These are phyloP conservation scores for Chlamydomonas schloesseri DNA, from an alignment of 139 green algal genomes.

Conservation along the genomic window DNA sequence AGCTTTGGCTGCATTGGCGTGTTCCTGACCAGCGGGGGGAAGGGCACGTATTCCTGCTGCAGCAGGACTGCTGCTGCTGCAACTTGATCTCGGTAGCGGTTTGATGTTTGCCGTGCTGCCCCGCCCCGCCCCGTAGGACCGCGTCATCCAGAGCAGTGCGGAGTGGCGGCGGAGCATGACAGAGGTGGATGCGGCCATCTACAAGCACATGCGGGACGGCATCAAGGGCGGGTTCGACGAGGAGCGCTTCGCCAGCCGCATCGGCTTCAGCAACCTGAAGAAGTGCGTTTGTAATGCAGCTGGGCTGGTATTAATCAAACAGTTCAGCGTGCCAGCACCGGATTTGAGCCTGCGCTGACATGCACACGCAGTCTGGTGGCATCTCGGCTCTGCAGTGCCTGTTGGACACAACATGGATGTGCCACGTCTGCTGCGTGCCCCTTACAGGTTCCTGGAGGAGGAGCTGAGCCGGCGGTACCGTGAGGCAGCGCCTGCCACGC, in stretches of 20 bases:
- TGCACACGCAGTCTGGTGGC: too few relatives aligned
- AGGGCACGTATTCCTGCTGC: too few relatives aligned
- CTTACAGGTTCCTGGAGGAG: slow-evolving; percentile 85
- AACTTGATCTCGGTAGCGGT: too few relatives aligned
- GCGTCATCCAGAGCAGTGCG: slow-evolving; percentile 67
- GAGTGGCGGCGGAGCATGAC: slow-evolving; percentile 87
- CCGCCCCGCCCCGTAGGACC: slow-evolving; percentile 81
- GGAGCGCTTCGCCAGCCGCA: slow-evolving; percentile 79
- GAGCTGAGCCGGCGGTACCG: slow-evolving; percentile 88
- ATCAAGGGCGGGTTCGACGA: slow-evolving; percentile 91
- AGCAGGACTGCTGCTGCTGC: too few relatives aligned
- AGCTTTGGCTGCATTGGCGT: neutral
- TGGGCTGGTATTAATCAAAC: neutral
- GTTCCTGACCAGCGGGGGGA: too few relatives aligned
- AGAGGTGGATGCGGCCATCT: slow-evolving; percentile 78
- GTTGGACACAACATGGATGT: too few relatives aligned
- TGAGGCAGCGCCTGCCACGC: slow-evolving; percentile 86
- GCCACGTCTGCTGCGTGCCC: too few relatives aligned
- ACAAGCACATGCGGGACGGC: slow-evolving; percentile 71
- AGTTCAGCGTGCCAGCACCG: too few relatives aligned
- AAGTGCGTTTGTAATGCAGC: slow-evolving; percentile 55
- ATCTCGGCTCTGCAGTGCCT: too few relatives aligned
- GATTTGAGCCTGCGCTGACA: too few relatives aligned
- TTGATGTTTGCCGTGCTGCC: too few relatives aligned
- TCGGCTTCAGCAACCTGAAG: slow-evolving; percentile 89